phyloP scores from a whole-genome alignment of 2,329 filamentous ascomycete genomes.

The Trichoderma koningii region DNA sequence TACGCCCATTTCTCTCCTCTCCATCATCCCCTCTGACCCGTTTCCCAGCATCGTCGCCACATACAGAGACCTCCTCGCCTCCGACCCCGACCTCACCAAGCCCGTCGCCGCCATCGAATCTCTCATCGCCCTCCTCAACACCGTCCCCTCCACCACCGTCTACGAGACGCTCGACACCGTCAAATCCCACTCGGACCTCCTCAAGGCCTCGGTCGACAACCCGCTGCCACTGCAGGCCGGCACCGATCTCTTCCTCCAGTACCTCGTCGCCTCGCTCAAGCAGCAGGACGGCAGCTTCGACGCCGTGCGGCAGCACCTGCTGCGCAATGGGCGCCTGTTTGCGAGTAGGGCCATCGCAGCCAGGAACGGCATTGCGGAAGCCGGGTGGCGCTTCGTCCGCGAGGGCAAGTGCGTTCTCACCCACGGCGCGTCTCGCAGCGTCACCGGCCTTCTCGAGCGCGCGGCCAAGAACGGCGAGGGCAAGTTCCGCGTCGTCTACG shows the following conservation, averaged over 20 bases:
- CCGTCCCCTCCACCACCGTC: conserved; percentile 79
- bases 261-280: conserved; percentile 75
- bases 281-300: conserved; percentile 66
- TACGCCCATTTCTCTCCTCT: conserved; percentile 26
- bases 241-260: conserved; percentile 93
- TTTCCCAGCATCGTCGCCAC: conserved; percentile 56
- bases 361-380: conserved; percentile 77
- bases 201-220: conserved; percentile 80
- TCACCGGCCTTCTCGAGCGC: conserved; percentile 72
- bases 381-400: conserved; percentile 75
- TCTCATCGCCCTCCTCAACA: conserved; percentile 80
- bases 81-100: conserved; percentile 87
- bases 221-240: conserved; percentile 90
- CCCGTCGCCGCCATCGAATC: conserved; percentile 93
- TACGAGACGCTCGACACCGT: conserved; percentile 91
- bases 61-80: conserved; percentile 56
- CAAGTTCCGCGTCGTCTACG: conserved; percentile 84
- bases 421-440: conserved; percentile 83
- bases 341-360: conserved; percentile 84
- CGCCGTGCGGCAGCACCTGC: conserved; percentile 76
- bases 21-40: neutral
- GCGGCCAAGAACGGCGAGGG: conserved; percentile 62
- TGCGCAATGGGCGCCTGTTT: conserved; percentile 84
- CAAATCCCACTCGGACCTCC: conserved; percentile 70
- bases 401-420: conserved; percentile 84